These are phyloP conservation scores for Adiantum capillusveneris DNA, from an alignment of 75 land plant species.

Conservation along the genomic window DNA sequence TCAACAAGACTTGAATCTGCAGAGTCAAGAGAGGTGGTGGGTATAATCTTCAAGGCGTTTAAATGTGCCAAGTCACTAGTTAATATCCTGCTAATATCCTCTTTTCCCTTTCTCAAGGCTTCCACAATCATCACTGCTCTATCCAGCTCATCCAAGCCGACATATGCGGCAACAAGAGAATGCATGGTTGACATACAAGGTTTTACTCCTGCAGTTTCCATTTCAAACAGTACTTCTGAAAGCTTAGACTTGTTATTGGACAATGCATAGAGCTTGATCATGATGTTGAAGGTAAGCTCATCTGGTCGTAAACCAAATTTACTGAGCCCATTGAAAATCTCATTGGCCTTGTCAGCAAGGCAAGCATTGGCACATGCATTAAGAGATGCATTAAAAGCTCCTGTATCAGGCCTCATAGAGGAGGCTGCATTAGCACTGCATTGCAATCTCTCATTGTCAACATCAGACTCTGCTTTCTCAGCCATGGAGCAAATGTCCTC, in stretches of 20 bases:
- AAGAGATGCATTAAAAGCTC: slow-evolving; percentile 78
- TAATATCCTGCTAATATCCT: slow-evolving; percentile 21
- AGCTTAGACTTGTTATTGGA: slow-evolving; percentile 44
- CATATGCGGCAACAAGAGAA: slow-evolving; percentile 84
- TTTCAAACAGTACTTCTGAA: slow-evolving; percentile 35
- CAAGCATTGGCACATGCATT: slow-evolving; percentile 86
- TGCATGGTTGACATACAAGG: slow-evolving; percentile 63
- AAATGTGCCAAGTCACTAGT: background rate
- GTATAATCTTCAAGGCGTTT: background rate
- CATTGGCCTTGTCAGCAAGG: slow-evolving; percentile 30
- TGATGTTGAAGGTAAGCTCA: slow-evolving; percentile 70
- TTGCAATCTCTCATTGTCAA: background rate
- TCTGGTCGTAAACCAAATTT: slow-evolving; percentile 53
- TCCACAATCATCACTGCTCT: slow-evolving; percentile 67
- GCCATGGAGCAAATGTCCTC: slow-evolving; percentile 23
- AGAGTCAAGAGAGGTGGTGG: background rate
- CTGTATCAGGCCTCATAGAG: slow-evolving; percentile 63
- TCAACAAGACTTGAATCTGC: background rate
- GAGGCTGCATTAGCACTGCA: slow-evolving; percentile 10
- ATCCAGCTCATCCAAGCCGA: slow-evolving; percentile 66
- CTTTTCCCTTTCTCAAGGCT: slow-evolving; percentile 52
- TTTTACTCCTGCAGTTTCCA: slow-evolving; percentile 33
- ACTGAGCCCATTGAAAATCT: slow-evolving; percentile 43
- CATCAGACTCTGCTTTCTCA: slow-evolving; percentile 1
- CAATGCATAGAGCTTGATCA: slow-evolving; percentile 85